A percentile compares a stretch with the other conserved stretches of the same genome.
phyloP scores from a whole-genome alignment of 2,329 filamentous ascomycete species.

The Aulographum hederae region DNA sequence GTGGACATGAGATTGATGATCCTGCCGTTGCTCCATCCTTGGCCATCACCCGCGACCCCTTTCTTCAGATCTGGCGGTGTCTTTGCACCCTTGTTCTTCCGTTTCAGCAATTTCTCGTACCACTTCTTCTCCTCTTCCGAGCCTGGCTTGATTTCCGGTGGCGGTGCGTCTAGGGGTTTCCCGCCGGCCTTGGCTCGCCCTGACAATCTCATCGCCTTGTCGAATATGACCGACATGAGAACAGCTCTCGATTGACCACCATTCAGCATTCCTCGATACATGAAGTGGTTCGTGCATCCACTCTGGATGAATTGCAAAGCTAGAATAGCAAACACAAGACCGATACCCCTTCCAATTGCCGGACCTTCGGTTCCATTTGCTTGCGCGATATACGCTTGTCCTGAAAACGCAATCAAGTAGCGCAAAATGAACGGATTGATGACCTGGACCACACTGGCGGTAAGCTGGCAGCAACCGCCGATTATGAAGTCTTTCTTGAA shows the following conservation, averaged over 20 bases:
- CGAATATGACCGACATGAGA: slow-evolving; percentile 73
- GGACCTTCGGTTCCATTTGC: slow-evolving; percentile 38
- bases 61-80: slow-evolving; percentile 9
- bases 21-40: slow-evolving; percentile 82
- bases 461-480: slow-evolving; percentile 60
- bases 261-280: slow-evolving; percentile 82
- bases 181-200: slow-evolving; percentile 76
- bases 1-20: slow-evolving; percentile 91
- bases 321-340: slow-evolving; percentile 68
- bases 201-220: slow-evolving; percentile 81
- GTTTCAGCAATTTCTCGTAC: slow-evolving; percentile 27
- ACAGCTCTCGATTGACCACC: slow-evolving; percentile 70
- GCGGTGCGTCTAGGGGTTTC: slow-evolving; percentile 19
- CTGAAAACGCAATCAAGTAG: slow-evolving; percentile 72
- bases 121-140: slow-evolving; percentile 32
- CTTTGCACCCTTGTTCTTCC: slow-evolving; percentile 16
- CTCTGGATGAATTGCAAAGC: slow-evolving; percentile 73
- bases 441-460: slow-evolving; percentile 54
- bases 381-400: slow-evolving; percentile 55
- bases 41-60: slow-evolving; percentile 46
- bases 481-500: slow-evolving; percentile 73
- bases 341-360: slow-evolving; percentile 56
- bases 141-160: slow-evolving; percentile 26
- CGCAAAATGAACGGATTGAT: slow-evolving; percentile 71
- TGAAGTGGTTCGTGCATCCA: slow-evolving; percentile 71